Base-by-base conservation (phyloP, 768 basidiomycete genomes). In the Tylopilus vinaceipallidus region DNA sequence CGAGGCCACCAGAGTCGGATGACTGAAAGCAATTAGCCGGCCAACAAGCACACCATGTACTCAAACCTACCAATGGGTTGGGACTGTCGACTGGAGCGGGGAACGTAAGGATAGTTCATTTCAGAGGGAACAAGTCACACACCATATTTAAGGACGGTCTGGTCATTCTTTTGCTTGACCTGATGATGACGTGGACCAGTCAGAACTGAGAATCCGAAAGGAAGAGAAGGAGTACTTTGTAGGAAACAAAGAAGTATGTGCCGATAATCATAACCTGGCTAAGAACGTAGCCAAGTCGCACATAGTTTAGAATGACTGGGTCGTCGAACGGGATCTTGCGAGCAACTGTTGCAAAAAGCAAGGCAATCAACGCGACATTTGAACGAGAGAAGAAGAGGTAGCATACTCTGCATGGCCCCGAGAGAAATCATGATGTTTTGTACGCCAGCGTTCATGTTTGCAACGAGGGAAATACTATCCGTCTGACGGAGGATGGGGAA, bases 61-160 rank as follows among this genome's bases (percentile, higher is more conserved):
- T 17, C 17, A 34, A 27, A n/a, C 80, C 52, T 47, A 89, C 91
- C 85, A 95, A 85, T 3, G 91, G 79, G 56, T 71, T 79, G 38
- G 82, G 68, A 2, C 85, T 76, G 60, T 95, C 91, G 38, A 95
- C 92, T 91, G 42, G 48, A 6, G 35, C 48, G 37, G 14, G 56
- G 44, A 50, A 32, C 11, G 2, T 62, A 42, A 42, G 42, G 3
- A 30, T 9, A 32, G 11, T 16, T 32, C 8, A 20, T 47, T 16
- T 32, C 16, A 6, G 34, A 30, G 40, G 19, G n/a, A 51, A 36
- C 36, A 23, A 43, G 39, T 6, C 17, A 78, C 81, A 47, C 36
- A 86, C 90, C 90, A 72, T 95, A 99, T 81, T 97, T 99, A 61
- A 99, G 76, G 23, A 95, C 91, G 2, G 92, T 92, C 68, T 87